A percentile compares a stretch with the other conserved stretches of the same genome.
phyloP scores from a whole-genome alignment of 306 rosid genomes.

The Malus sieversii region DNA sequence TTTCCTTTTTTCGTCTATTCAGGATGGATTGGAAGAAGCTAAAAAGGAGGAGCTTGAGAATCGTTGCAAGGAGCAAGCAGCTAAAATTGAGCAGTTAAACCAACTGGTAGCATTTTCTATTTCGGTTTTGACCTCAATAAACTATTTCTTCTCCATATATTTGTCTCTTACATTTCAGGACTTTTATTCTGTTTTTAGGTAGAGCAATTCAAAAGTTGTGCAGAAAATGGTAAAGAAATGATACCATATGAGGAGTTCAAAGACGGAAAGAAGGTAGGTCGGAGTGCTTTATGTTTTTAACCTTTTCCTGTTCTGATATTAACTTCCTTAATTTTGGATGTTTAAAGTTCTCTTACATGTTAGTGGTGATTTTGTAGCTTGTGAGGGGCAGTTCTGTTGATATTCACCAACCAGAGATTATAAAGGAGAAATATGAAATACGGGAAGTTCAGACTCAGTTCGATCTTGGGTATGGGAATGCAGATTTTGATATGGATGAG shows the following conservation, averaged over 20 bases:
- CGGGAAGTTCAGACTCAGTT: constrained; percentile 57
- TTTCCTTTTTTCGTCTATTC: not conserved
- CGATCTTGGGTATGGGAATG: constrained; percentile 18
- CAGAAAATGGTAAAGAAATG: constrained; percentile 30
- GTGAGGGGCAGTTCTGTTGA: constrained; percentile 18
- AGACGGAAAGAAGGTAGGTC: constrained; percentile 34
- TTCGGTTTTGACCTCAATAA: constrained; percentile 5
- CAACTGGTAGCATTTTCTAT: constrained; percentile 42
- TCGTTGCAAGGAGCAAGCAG: constrained; percentile 62
- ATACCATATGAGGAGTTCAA: constrained; percentile 23
- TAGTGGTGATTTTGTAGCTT: constrained; percentile 31
- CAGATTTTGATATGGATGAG: constrained; percentile 50
- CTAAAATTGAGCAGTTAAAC: constrained; percentile 55
- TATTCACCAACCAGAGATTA: constrained; percentile 22
- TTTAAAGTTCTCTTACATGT: constrained; percentile 20
- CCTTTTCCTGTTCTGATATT: not conserved
- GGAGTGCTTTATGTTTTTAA: not conserved
- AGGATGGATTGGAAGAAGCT: constrained; percentile 21
- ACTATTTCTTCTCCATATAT: not conserved
- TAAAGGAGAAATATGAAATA: constrained; percentile 60
- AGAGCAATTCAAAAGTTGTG: constrained; percentile 37
- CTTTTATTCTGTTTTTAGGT: constrained; percentile 31
- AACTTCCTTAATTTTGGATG: constrained; percentile 2
- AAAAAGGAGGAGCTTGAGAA: constrained; percentile 52
- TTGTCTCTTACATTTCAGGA: constrained; percentile 5